Base-by-base conservation (phyloP, 73 alveolate species). In the Symbiodinium pilosum region DNA sequence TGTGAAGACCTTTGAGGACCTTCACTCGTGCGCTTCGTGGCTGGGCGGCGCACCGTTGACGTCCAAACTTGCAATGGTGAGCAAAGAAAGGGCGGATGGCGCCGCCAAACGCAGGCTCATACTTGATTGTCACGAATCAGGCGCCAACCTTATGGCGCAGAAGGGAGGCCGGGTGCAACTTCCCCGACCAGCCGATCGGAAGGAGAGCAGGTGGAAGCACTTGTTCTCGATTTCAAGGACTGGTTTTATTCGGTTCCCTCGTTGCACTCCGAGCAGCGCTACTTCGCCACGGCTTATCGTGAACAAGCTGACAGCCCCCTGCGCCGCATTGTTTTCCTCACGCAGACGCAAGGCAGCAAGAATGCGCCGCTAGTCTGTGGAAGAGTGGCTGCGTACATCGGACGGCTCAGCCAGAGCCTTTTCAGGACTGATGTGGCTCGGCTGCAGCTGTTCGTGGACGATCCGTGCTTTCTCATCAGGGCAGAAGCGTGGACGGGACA, bases 11-110 rank as follows among this genome's bases (percentile, higher is more conserved):
- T 87, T 87, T n/a, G 69, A 7, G 43, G 24, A 26, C 26, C 54
- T 30, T 36, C 24, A 12, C 6, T 40, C 75, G 2, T 68, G 75
- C 30, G 18, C 4, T 2, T 20, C 5, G n/a, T 87, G 94, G 94
- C 47, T 59, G 30, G 86, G 86, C 0, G 94, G 71, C 5, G 11
- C 71, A 1, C 96, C 96, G 16, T 75, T 41, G n/a, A 30, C 41
- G 2, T 89, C 96, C 0, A 89, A 89, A 40, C 51, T 89, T 51
- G 96, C 87, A 28, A 89, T 89, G 96, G 77, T 89, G 84, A 89
- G 88, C 39, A 89, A 89, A 34, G 68, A 2, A 0, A 87, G 47
- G 43, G 69, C 69, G 34, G 86, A 64, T 64, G 77, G 77, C 59
- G 54, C 93, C n/a, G 41, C 36, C 39, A 43, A 52, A 86, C n/a